Base-by-base conservation (phyloP, 345 rosid species). In the Geranium rotundifolium region DNA sequence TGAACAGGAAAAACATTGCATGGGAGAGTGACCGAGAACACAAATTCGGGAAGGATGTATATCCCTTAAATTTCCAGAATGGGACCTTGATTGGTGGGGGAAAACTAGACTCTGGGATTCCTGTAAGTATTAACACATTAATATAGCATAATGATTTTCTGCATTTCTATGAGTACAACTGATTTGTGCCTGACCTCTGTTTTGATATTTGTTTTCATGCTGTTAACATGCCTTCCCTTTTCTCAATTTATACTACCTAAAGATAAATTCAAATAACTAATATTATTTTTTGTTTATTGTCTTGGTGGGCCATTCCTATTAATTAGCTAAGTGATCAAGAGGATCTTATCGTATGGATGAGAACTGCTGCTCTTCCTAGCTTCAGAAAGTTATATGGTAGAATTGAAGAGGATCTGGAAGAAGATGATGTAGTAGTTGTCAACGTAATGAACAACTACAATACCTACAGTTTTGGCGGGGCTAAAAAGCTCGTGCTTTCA, bases 281-380 rank as follows among this genome's bases (percentile, higher is more conserved):
- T 56, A 52, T 9, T 62, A 29, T 7, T 65, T 57, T 67, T 67
- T 69, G 34, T 37, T 57, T 23, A 67, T 67, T 69, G 34, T 37
- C 54, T 23, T 67, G 49, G 29, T 57, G 59, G 41, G 60, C 59
- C 62, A 37, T 19, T 54, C 29, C 29, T 61, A 17, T 62, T 61
- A 37, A 67, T 64, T 65, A 89, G 96, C 81, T 89, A 63, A 81
- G 90, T 41, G 79, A 84, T 66, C 90, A 89, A 74, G 96, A 89
- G 82, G 96, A 89, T 79, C 82, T 89, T 58, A 81, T 89, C 3
- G 84, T 89, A 41, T 86, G 96, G 96, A 89, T 89, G 93, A 85
- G 90, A 30, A 79, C 84, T 67, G 81, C 96, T 72, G 96, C 96
- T 20, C 74, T 86, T n/a, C 89, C 91, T 62, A 83, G 84, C 81